Base-by-base conservation (phyloP, 2,329 filamentous ascomycete species). In the Tolypocladium tropicale region DNA sequence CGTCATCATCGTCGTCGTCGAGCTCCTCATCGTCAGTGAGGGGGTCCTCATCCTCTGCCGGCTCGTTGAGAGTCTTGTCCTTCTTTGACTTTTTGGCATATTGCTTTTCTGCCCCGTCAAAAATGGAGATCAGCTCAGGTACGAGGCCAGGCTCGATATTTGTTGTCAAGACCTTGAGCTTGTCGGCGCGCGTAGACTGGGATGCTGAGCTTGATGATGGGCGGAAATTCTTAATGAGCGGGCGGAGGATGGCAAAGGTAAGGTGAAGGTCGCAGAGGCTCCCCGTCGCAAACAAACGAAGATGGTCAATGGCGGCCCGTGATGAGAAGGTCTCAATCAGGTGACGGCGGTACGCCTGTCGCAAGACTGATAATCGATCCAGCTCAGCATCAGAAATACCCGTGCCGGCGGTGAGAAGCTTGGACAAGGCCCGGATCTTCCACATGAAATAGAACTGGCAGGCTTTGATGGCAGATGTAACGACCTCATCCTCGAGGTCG, bases 371-470 rank as follows among this genome's bases (percentile, higher is more conserved):
- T n/a, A 87, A 74, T 25, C 79, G 71, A 62, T 88, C 82, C 33
- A 91, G 74, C 9, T 84, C 80, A 7, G 75, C 70, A 53, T 82
- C 76, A 1, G 82, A 65, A 55, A 90, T 70, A 54, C 74, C 78
- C 4, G 76, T 77, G 48, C 83, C 79, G 30, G 78, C 76, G 18
- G 77, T 73, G 37, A 89, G 70, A 18, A 79, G 70, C 55, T 78
- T 75, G 59, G 78, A 76, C 58, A 90, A 65, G 54, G 78, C 76
- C 54, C 83, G 81, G 25, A 88, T 81, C 67, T 94, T 93, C 94
- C 94, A 99, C 84, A 95, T 90, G 68, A 96, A 95, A 73, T 96
- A 97, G 72, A 95, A 90, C 51, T 91, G 79, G 53, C 88, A 79
- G 2, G 85, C 80, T 61, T 88, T 87, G 64, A 95, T 88, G 33